Conservation (phyloP, 2,329 filamentous ascomycete genomes). For the Sclerotinia spermophila region DNA sequence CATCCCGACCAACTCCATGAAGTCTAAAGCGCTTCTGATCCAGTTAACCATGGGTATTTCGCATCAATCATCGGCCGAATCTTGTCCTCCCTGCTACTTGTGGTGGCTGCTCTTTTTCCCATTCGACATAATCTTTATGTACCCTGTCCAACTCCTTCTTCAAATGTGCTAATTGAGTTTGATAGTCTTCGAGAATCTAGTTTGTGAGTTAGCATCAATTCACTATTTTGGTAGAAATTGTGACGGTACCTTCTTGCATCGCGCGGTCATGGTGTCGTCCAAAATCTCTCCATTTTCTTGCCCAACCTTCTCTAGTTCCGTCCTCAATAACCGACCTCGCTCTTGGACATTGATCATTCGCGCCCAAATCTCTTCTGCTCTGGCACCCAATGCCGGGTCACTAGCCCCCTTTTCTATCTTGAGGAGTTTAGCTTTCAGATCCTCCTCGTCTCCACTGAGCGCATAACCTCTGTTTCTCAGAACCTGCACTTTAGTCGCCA, state of each 20-base stretch:
- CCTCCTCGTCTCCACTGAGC: slow-evolving; percentile 74
- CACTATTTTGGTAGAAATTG: slow-evolving; percentile 15
- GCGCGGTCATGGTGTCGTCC: slow-evolving; percentile 66
- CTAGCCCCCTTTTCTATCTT: slow-evolving; percentile 65
- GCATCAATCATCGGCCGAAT: slow-evolving; percentile 17
- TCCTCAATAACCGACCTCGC: slow-evolving; percentile 67
- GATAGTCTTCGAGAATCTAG: slow-evolving; percentile 76
- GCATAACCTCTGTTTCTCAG: slow-evolving; percentile 78
- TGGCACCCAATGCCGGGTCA: slow-evolving; percentile 70
- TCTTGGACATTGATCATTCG: slow-evolving; percentile 71
- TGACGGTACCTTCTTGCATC: slow-evolving; percentile 66
- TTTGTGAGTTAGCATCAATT: slow-evolving; percentile 24
- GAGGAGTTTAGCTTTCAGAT: slow-evolving; percentile 67
- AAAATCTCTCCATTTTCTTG: slow-evolving; percentile 54
- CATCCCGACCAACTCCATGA: slow-evolving; percentile 17
- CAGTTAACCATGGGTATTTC: slow-evolving; percentile 19
- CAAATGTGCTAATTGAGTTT: slow-evolving; percentile 73
- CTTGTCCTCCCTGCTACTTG: slow-evolving; percentile 12
- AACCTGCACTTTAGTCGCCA: slow-evolving; percentile 78
- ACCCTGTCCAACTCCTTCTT: slow-evolving; percentile 59
- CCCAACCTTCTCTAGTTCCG: slow-evolving; percentile 68
- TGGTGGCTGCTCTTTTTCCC: slow-evolving; percentile 43
- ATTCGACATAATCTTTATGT: slow-evolving; percentile 50
- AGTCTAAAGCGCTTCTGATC: slow-evolving; percentile 14
- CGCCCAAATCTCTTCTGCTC: slow-evolving; percentile 84